These are phyloP conservation scores for Carnegiea gigantea DNA, from an alignment of 179 eudicot species.

Conservation along the genomic window DNA sequence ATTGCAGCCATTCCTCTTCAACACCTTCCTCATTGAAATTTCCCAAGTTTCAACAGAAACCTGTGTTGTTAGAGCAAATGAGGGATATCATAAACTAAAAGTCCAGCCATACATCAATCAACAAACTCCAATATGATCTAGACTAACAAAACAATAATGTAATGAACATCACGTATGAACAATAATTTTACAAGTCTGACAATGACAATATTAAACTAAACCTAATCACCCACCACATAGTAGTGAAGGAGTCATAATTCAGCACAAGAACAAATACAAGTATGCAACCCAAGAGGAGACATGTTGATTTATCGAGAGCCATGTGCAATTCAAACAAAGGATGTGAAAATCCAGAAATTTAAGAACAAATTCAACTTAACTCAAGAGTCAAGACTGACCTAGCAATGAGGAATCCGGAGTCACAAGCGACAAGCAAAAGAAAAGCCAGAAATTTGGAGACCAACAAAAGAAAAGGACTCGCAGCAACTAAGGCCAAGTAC, in stretches of 20 bases:
- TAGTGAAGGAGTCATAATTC: not conserved
- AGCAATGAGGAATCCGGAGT: not conserved
- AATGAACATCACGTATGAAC: not conserved
- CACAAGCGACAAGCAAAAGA: not conserved
- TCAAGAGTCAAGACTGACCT: not conserved
- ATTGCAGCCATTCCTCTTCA: slow-evolving; percentile 78
- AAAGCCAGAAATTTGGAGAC: not conserved
- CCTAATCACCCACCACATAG: not conserved
- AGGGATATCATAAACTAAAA: not conserved
- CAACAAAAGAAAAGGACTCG: not conserved
- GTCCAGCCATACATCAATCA: not conserved
- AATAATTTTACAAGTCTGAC: not conserved
- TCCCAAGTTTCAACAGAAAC: slow-evolving; percentile 14
- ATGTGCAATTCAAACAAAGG: not conserved
- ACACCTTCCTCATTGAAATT: slow-evolving; percentile 65
- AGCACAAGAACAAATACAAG: not conserved
- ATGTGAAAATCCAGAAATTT: not conserved
- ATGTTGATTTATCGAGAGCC: not conserved
- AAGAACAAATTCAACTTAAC: not conserved
- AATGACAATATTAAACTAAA: not conserved
- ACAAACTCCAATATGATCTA: not conserved
- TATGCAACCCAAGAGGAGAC: not conserved
- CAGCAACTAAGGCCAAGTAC: not conserved
- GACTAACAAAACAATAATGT: not conserved
- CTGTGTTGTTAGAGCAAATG: not conserved